Conservation (phyloP, 2,329 filamentous ascomycete species). For the Coniochaeta prunicola region DNA sequence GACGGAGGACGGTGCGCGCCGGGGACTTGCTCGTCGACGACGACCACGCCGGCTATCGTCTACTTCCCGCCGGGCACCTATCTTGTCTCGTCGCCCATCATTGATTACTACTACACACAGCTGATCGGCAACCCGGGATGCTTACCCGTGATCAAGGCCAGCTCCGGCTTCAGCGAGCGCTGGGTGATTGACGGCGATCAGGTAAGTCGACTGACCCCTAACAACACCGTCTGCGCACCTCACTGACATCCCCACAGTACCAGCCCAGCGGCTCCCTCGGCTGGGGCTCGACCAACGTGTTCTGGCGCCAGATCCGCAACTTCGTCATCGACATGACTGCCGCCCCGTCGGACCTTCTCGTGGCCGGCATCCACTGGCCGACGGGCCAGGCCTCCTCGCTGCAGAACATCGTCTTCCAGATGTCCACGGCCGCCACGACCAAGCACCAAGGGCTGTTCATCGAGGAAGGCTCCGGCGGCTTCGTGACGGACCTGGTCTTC, state of each 20-base stretch:
- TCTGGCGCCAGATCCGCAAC: constrained; percentile 52
- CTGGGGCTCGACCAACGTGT: constrained; percentile 50
- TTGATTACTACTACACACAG: constrained; percentile 73
- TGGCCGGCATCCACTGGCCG: constrained; percentile 59
- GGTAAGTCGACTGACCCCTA: constrained; percentile 3
- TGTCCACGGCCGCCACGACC: constrained; percentile 36
- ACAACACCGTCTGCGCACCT: neutral
- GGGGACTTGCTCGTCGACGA: constrained; percentile 15
- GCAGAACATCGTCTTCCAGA: constrained; percentile 46
- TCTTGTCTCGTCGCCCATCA: constrained; percentile 57
- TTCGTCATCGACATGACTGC: constrained; percentile 47
- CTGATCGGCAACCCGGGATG: constrained; percentile 62
- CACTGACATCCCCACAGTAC: constrained; percentile 17
- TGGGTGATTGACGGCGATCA: constrained; percentile 40
- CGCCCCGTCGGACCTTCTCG: constrained; percentile 33
- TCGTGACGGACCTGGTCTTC: constrained; percentile 62
- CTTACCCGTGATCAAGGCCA: constrained; percentile 47
- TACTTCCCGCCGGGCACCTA: constrained; percentile 51
- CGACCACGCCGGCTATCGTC: constrained; percentile 16
- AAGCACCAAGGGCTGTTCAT: constrained; percentile 50
- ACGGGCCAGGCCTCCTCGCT: constrained; percentile 56
- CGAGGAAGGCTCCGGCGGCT: constrained; percentile 57
- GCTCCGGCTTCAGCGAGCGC: constrained; percentile 34
- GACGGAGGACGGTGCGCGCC: constrained; percentile 15
- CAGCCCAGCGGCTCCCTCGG: constrained; percentile 25